Conservation (phyloP, 768 basidiomycete species). For the Tulasnella sp. region DNA sequence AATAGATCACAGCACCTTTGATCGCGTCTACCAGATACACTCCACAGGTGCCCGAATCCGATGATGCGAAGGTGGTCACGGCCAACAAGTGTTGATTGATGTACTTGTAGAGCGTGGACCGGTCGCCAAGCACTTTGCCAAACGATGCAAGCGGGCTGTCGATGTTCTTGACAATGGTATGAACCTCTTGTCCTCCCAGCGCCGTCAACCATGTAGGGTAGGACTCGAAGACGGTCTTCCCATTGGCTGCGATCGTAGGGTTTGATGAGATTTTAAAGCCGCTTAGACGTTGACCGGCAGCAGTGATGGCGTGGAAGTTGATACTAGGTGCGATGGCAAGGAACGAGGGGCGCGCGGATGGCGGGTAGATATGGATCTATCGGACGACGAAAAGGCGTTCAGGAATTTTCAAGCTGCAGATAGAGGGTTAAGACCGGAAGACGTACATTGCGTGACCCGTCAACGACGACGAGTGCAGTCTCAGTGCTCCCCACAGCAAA, state of each 20-base stretch:
- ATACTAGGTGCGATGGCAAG: background rate
- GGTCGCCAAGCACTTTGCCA: conserved; percentile 78
- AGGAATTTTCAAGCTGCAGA: background rate
- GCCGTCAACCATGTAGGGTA: conserved; percentile 56
- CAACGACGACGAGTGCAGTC: conserved; percentile 38
- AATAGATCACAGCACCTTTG: conserved; percentile 69
- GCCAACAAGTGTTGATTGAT: conserved; percentile 71
- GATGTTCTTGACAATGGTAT: conserved; percentile 34
- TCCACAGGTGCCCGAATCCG: conserved; percentile 28
- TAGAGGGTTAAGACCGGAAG: background rate
- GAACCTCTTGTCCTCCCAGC: conserved; percentile 42
- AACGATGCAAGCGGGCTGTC: conserved; percentile 51
- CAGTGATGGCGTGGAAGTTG: background rate
- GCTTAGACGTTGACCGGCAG: conserved; percentile 26
- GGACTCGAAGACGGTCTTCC: conserved; percentile 33
- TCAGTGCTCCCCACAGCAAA: background rate
- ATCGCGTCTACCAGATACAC: conserved; percentile 70
- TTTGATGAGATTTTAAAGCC: conserved; percentile 18
- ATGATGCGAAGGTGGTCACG: conserved; percentile 42
- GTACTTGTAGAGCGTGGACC: conserved; percentile 88
- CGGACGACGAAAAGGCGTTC: too few species aligned
- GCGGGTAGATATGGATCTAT: conserved; percentile 7
- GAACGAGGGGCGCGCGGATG: background rate
- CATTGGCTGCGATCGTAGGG: background rate
- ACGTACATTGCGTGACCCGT: conserved; percentile 64